Evolutionary conservation across 1,284 basidiomycete species (phyloP).

Genomic region (Mycosarcoma maydis): DNA sequence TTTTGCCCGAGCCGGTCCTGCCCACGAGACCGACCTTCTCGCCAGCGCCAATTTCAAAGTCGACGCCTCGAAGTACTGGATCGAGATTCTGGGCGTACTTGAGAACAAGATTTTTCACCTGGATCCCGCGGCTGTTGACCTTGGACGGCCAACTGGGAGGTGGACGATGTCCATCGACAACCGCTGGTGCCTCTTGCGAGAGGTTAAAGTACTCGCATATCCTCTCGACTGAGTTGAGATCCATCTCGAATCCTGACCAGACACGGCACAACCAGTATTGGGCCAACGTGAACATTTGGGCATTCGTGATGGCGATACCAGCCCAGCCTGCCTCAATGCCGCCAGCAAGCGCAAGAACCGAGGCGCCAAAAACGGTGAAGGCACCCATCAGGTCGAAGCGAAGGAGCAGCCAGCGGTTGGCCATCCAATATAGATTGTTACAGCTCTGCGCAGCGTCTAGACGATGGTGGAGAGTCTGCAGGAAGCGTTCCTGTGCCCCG

Average conservation of each 20-base stretch:
- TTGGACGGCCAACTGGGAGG: constrained; percentile 71
- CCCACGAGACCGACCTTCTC: constrained; percentile 89
- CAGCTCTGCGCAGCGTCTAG: constrained; percentile 69
- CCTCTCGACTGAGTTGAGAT: constrained; percentile 70
- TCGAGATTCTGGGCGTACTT: constrained; percentile 70
- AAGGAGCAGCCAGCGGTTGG: constrained; percentile 50
- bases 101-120: constrained; percentile 69
- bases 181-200: constrained; percentile 69
- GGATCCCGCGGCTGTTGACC: constrained; percentile 64
- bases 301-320: constrained; percentile 48
- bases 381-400: constrained; percentile 69
- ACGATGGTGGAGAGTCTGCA: constrained; percentile 68
- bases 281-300: constrained; percentile 64
- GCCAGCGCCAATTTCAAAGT: constrained; percentile 72
- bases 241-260: constrained; percentile 66
- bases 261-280: constrained; percentile 67
- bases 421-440: constrained; percentile 58
- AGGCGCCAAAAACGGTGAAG: constrained; percentile 69
- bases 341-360: constrained; percentile 67
- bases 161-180: constrained; percentile 61
- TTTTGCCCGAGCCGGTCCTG: constrained; percentile 69
- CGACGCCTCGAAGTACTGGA: constrained; percentile 70
- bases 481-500: constrained; percentile 70
- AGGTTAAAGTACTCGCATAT: constrained; percentile 68
- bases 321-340: constrained; percentile 43